Percentiles rank a stretch among this genome's conserved stretches.
Conservation (phyloP, 306 rosid species). For the Trifolium dubium region DNA sequence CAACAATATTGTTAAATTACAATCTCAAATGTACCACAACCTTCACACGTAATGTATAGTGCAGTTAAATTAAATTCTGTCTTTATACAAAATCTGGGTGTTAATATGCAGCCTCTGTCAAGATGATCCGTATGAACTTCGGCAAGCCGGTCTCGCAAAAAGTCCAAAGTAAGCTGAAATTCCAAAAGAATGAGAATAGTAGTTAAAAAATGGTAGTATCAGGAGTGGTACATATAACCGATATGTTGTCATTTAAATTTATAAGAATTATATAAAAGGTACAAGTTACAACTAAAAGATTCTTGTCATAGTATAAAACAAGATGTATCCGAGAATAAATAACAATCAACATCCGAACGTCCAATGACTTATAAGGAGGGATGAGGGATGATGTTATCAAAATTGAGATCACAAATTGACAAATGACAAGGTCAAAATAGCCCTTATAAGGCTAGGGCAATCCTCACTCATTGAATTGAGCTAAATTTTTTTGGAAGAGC, state of each 20-base stretch:
- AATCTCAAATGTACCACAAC: too few species aligned
- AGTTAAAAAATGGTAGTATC: slow-evolving; percentile 4
- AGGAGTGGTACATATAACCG: background rate
- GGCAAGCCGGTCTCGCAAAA: slow-evolving; percentile 68
- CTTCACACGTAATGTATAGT: too few species aligned
- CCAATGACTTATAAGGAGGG: slow-evolving; percentile 5
- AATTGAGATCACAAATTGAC: background rate
- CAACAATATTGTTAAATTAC: too few species aligned
- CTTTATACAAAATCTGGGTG: slow-evolving; percentile 71
- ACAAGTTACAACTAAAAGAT: background rate
- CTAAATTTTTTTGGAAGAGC: background rate
- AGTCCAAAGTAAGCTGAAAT: slow-evolving; percentile 71
- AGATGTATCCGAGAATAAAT: background rate
- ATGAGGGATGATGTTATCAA: background rate
- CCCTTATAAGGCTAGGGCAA: background rate
- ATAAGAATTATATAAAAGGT: background rate
- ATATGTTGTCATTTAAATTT: background rate
- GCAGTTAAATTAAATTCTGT: too few species aligned
- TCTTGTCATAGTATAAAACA: slow-evolving; percentile 1
- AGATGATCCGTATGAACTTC: slow-evolving; percentile 74
- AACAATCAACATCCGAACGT: slow-evolving; percentile 18
- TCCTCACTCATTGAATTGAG: background rate
- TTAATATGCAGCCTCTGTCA: slow-evolving; percentile 71
- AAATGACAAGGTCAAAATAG: background rate
- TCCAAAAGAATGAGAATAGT: slow-evolving; percentile 7